Conservation (phyloP, 2,329 filamentous ascomycete genomes). For the Colletotrichum sp. region DNA sequence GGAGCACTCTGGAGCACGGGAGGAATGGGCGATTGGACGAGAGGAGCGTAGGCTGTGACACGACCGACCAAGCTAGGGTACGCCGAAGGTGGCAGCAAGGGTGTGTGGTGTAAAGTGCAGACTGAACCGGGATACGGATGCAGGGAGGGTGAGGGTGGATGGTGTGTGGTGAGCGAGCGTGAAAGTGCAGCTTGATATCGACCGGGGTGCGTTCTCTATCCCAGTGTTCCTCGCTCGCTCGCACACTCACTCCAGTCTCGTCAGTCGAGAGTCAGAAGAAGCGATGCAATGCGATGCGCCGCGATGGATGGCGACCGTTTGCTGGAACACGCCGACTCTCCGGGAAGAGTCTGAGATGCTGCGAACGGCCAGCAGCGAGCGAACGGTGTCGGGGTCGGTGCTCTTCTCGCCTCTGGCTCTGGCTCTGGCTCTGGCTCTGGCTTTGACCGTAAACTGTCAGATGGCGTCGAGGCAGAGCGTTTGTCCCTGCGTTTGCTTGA, state of each 20-base stretch:
- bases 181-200: conserved; percentile 12
- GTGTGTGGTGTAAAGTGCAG: conserved; percentile 13
- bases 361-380: background rate
- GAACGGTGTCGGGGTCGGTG: conserved; percentile 12
- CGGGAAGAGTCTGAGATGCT: background rate
- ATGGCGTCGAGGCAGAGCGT: conserved; percentile 8
- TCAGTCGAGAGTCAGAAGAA: background rate
- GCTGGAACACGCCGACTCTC: conserved; percentile 17
- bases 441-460: conserved; percentile 5
- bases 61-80: conserved; percentile 20
- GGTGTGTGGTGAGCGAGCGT: background rate
- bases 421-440: background rate
- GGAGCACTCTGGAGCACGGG: conserved; percentile 21
- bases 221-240: background rate
- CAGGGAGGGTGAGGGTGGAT: conserved; percentile 17
- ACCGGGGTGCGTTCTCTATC: background rate
- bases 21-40: conserved; percentile 34
- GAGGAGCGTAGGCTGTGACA: conserved; percentile 36
- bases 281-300: background rate
- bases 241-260: background rate
- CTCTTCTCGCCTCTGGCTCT: background rate
- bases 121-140: background rate
- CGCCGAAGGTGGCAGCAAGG: conserved; percentile 21
- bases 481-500: conserved; percentile 12
- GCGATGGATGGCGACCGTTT: conserved; percentile 9